phyloP scores from a whole-genome alignment of 139 green algal species.

The Chlorella sp. region DNA sequence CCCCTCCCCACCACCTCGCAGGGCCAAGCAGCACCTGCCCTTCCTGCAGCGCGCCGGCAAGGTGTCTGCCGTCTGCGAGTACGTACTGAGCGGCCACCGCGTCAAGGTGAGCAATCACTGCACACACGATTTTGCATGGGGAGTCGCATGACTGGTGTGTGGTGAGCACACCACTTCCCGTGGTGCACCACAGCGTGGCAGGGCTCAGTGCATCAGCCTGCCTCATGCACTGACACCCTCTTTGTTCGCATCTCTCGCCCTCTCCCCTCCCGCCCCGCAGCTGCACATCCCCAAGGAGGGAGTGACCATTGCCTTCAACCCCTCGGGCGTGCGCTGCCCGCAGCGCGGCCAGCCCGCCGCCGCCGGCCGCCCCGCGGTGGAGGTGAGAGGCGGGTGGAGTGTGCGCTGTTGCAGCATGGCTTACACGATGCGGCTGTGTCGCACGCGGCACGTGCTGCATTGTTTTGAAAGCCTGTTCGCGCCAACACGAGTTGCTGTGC shows the following conservation, averaged over 20 bases:
- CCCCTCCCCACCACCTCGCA: neutral
- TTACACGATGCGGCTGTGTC: too few species aligned
- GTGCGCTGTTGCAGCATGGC: too few species aligned
- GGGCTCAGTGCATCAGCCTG: too few species aligned
- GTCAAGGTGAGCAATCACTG: slow-evolving; percentile 56
- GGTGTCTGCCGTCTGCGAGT: slow-evolving; percentile 82
- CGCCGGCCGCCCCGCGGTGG: slow-evolving; percentile 55
- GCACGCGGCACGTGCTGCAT: too few species aligned
- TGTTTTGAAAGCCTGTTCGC: too few species aligned
- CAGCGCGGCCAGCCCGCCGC: slow-evolving; percentile 49
- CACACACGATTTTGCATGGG: too few species aligned
- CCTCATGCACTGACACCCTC: too few species aligned
- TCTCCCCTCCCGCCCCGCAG: neutral
- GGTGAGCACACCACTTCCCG: too few species aligned
- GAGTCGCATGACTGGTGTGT: too few species aligned
- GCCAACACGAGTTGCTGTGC: too few species aligned
- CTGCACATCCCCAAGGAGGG: slow-evolving; percentile 90
- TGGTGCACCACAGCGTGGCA: too few species aligned
- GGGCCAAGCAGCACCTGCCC: slow-evolving; percentile 92
- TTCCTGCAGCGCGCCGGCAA: slow-evolving; percentile 91
- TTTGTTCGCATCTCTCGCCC: too few species aligned
- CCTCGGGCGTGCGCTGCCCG: slow-evolving; percentile 81
- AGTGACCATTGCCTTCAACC: slow-evolving; percentile 89
- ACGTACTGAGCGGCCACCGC: slow-evolving; percentile 85
- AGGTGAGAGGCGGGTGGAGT: slow-evolving; percentile 19